Base-by-base conservation (phyloP, 2,329 filamentous ascomycete genomes). In the Colletotrichum sp. region DNA sequence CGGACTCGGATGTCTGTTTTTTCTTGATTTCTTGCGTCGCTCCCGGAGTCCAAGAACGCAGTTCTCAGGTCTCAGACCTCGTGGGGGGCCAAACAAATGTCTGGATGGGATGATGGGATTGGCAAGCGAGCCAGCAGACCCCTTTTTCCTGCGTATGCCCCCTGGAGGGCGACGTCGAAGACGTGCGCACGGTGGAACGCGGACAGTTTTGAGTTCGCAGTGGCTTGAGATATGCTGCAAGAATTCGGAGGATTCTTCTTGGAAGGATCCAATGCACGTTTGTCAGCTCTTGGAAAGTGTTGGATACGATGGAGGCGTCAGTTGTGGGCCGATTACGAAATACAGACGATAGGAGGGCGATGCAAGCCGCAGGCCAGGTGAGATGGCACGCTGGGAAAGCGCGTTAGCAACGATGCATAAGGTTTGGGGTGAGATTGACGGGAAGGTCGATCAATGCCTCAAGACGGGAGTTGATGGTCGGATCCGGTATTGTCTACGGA, bases 371-470 rank as follows among this genome's bases (percentile, higher is more conserved):
- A 12, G 43, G n/a, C 43, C 10, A 48, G 32, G 25, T 16, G 58
- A 56, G 36, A 61, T 58, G 71, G 22, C 66, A 55, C 58, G 65
- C 15, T 62, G 48, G 48, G 30, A 52, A 25, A 22, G 4, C 36
- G 28, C 25, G 25, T 18, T 43, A 39, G 52, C n/a, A 30, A 65
- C 58, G 60, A 58, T 55, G 32, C 52, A 66, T 48, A 61, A 67
- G 73, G 69, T 72, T 67, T 56, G 36, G 43, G 43, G 56, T 67
- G 30, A 69, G 39, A 73, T 75, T 72, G 16, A 56, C 69, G 69
- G 56, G 43, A 75, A 39, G 32, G 70, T 56, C 70, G 69, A 75
- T 67, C 73, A 70, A 71, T 74, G 68, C 68, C 61, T 61, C 32
- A 30, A 66, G 68, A 66, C 68, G 52, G 36, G 60, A 55, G 34